Conservation (phyloP, 73 alveolate genomes). For the Symbiodinium natans region DNA sequence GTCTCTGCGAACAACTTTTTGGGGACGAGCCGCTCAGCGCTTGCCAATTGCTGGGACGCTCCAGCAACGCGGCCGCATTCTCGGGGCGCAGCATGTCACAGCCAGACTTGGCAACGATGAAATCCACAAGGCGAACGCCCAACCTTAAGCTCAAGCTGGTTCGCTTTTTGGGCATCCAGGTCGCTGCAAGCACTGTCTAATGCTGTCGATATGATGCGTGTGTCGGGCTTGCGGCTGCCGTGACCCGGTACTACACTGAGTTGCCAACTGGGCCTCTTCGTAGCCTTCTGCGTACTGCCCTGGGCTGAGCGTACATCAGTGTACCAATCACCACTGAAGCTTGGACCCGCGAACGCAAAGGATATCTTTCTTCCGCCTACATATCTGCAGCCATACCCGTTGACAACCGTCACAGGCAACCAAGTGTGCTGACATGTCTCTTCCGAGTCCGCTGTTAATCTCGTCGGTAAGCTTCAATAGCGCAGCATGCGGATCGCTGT, state of each 20-base stretch:
- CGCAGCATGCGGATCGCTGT: slow-evolving; percentile 40
- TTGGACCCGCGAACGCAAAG: neutral
- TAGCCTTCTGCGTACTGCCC: slow-evolving; percentile 86
- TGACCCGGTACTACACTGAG: too few species aligned
- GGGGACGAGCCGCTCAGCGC: slow-evolving; percentile 13
- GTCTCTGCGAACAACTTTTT: neutral
- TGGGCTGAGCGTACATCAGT: neutral
- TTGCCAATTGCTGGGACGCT: slow-evolving; percentile 50
- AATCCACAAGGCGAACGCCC: slow-evolving; percentile 69
- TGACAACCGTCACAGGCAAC: too few species aligned
- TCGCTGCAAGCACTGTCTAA: too few species aligned
- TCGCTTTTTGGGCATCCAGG: too few species aligned
- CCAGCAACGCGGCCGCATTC: slow-evolving; percentile 43
- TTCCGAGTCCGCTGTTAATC: slow-evolving; percentile 26
- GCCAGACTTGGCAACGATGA: slow-evolving; percentile 74
- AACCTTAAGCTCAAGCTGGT: neutral
- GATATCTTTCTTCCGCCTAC: neutral
- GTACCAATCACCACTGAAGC: too few species aligned
- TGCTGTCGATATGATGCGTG: too few species aligned
- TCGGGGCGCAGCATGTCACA: slow-evolving; percentile 43
- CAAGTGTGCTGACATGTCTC: neutral
- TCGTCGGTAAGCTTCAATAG: slow-evolving; percentile 50
- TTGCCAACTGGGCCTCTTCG: slow-evolving; percentile 25
- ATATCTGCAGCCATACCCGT: neutral
- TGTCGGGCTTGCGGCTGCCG: too few species aligned